phyloP scores from a whole-genome alignment of 1,284 basidiomycete species.

The Peniophora sp. region DNA sequence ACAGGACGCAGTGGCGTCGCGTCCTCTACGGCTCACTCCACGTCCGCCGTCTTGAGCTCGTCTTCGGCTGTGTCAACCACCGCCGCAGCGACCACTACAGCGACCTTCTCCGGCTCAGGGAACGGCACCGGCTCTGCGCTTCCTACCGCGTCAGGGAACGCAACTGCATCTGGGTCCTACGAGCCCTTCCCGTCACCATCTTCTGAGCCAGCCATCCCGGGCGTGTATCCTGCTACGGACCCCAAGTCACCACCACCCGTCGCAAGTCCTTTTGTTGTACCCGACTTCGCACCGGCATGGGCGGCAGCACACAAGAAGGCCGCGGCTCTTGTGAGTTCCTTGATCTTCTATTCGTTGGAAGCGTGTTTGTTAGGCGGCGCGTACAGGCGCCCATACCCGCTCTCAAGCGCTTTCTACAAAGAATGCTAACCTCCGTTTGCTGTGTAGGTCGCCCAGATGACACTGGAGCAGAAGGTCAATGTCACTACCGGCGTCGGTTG shows the following conservation, averaged over 20 bases:
- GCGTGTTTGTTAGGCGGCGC: too few species aligned
- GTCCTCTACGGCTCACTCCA: background rate
- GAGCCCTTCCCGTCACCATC: constrained; percentile 22
- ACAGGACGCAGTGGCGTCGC: too few species aligned
- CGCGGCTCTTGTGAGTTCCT: constrained; percentile 20
- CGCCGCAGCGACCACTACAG: background rate
- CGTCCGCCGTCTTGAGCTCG: background rate
- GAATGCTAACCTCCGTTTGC: background rate
- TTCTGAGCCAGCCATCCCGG: constrained; percentile 19
- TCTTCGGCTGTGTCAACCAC: background rate
- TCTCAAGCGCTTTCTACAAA: background rate
- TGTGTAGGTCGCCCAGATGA: background rate
- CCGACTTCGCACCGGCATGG: constrained; percentile 38
- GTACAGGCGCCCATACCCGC: background rate
- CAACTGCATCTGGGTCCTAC: constrained; percentile 3
- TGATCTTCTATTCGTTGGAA: background rate
- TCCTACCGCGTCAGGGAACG: background rate
- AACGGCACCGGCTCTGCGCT: background rate
- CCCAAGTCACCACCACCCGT: constrained; percentile 22
- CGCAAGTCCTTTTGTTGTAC: constrained; percentile 24
- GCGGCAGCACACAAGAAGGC: constrained; percentile 29
- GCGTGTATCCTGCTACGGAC: constrained; percentile 18
- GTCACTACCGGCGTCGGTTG: constrained; percentile 45
- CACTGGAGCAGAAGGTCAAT: constrained; percentile 45
- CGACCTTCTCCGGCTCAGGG: background rate